phyloP scores from a whole-genome alignment of 257 asterid species.

The Paulownia fortunei region DNA sequence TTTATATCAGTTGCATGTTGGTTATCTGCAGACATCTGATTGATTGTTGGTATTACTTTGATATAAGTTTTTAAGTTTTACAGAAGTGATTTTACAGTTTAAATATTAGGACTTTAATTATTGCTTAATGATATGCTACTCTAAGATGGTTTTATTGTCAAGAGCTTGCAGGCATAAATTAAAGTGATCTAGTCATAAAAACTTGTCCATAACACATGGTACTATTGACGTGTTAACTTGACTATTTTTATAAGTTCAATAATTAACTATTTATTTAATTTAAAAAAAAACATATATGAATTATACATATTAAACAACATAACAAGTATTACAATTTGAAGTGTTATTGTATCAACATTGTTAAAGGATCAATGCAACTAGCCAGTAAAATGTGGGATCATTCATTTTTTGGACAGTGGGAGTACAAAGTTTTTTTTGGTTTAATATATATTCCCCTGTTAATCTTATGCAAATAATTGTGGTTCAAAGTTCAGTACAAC shows the following conservation, averaged over 20 bases:
- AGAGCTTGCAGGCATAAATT: neutral
- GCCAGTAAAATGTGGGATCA: neutral
- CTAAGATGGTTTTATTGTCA: neutral
- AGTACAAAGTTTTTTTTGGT: neutral
- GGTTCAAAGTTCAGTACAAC: neutral
- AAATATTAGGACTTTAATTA: neutral
- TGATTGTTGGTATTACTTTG: constrained; percentile 7
- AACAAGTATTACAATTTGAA: neutral
- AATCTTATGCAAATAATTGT: constrained; percentile 8
- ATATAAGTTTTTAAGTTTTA: neutral
- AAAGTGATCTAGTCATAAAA: neutral
- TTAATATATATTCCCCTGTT: neutral
- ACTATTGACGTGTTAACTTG: neutral
- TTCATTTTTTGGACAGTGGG: neutral
- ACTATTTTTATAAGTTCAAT: neutral
- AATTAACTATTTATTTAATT: neutral
- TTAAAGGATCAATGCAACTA: neutral
- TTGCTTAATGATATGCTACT: neutral
- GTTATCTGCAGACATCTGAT: constrained; percentile 6
- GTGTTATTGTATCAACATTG: neutral
- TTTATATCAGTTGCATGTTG: neutral
- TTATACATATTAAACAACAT: neutral
- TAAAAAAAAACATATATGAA: neutral
- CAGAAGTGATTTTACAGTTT: neutral
- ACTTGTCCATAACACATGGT: neutral